Evolutionary conservation across 306 rosid species (phyloP).

Genomic region (Lathyrus aphaca): DNA sequence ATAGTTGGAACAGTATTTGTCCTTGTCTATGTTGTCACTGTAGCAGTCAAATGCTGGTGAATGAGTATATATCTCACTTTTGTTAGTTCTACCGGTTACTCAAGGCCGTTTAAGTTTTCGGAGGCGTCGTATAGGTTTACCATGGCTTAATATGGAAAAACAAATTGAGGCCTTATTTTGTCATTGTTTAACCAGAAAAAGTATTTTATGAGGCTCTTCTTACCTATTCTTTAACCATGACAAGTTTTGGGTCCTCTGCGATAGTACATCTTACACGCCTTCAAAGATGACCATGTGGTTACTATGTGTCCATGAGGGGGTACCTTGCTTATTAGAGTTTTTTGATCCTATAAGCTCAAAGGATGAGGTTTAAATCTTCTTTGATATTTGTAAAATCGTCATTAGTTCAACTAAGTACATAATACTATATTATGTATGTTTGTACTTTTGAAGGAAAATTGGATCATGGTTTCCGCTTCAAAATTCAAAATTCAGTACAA

Average conservation of each 20-base stretch:
- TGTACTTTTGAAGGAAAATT: background rate
- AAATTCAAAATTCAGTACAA: background rate
- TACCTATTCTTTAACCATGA: too few relatives aligned
- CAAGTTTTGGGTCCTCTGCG: too few relatives aligned
- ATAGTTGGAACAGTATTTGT: background rate
- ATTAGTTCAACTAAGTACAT: background rate
- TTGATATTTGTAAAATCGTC: background rate
- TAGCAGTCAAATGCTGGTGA: background rate
- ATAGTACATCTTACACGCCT: too few relatives aligned
- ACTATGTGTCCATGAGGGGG: background rate
- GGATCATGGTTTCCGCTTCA: background rate
- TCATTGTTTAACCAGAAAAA: too few relatives aligned
- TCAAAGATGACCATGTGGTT: too few relatives aligned
- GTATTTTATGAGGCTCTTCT: too few relatives aligned
- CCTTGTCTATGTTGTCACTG: background rate
- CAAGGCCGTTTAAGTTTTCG: too few relatives aligned
- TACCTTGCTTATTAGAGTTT: background rate
- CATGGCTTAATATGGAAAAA: too few relatives aligned
- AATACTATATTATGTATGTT: background rate
- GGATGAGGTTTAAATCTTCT: background rate
- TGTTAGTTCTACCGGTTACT: too few relatives aligned
- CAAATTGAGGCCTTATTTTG: too few relatives aligned
- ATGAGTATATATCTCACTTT: conserved; percentile 11
- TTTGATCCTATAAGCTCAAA: background rate
- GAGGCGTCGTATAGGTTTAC: too few relatives aligned